Evolutionary conservation across 2,329 filamentous ascomycete species (phyloP).

Genomic region (Paraphoma chrysanthemicola): DNA sequence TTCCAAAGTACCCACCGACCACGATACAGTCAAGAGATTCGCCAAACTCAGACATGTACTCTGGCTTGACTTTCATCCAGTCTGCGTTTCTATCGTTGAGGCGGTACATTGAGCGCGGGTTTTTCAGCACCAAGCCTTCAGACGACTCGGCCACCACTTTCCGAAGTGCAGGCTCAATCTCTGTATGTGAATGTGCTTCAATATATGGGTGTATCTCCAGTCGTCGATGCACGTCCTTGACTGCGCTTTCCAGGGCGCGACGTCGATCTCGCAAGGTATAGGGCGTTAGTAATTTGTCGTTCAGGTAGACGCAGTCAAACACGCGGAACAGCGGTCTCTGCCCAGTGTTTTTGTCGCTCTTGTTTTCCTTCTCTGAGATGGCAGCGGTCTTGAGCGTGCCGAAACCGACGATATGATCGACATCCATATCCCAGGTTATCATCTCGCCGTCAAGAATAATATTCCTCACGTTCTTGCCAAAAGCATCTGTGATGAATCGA

Average conservation of each 20-base stretch:
- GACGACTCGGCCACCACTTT: slow-evolving; percentile 85
- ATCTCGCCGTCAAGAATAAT: slow-evolving; percentile 97
- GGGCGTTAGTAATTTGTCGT: slow-evolving; percentile 77
- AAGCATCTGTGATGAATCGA: slow-evolving; percentile 77
- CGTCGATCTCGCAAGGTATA: slow-evolving; percentile 85
- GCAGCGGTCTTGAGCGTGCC: slow-evolving; percentile 94
- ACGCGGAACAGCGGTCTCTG: slow-evolving; percentile 81
- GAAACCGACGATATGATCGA: slow-evolving; percentile 86
- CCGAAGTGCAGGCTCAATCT: slow-evolving; percentile 80
- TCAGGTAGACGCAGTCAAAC: slow-evolving; percentile 91
- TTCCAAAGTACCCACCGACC: slow-evolving; percentile 91
- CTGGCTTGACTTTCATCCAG: slow-evolving; percentile 98
- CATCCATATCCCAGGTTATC: slow-evolving; percentile 94
- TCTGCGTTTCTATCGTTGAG: slow-evolving; percentile 91
- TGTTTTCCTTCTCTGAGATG: slow-evolving; percentile 77
- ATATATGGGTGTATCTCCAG: slow-evolving; percentile 82
- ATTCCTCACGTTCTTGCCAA: slow-evolving; percentile 78
- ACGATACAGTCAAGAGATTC: slow-evolving; percentile 90
- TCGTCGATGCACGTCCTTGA: slow-evolving; percentile 74
- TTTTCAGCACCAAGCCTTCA: slow-evolving; percentile 93
- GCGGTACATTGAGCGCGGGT: slow-evolving; percentile 83
- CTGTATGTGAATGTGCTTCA: slow-evolving; percentile 69
- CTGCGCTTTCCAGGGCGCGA: slow-evolving; percentile 73
- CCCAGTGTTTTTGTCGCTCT: slow-evolving; percentile 61
- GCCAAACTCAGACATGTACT: slow-evolving; percentile 97